A percentile compares a stretch with the other conserved stretches of the same genome.
Conservation (phyloP, 305 asterid genomes). For the Salvia sclarea region DNA sequence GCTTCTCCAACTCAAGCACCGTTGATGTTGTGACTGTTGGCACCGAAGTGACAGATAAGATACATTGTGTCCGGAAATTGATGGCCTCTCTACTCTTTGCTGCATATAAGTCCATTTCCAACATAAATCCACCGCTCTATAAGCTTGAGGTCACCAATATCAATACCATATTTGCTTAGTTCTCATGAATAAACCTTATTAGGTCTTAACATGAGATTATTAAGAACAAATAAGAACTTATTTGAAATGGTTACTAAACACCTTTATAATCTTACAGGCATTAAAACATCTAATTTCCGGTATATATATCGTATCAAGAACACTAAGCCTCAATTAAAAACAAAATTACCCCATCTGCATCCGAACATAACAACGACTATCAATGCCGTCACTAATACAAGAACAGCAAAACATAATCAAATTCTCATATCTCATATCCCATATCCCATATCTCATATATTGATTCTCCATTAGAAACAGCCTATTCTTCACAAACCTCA, state of each 20-base stretch:
- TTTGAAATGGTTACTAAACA: neutral
- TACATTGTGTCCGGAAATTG: constrained; percentile 63
- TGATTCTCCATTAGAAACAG: constrained; percentile 5
- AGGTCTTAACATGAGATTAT: neutral
- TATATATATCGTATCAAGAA: neutral
- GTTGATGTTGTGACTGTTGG: constrained; percentile 53
- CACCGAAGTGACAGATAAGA: constrained; percentile 61
- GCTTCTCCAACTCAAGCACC: constrained; percentile 71
- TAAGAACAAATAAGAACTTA: neutral
- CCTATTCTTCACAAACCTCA: neutral
- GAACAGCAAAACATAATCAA: neutral
- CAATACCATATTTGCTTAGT: neutral
- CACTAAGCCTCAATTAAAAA: neutral
- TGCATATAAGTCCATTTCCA: constrained; percentile 50
- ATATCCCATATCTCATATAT: neutral
- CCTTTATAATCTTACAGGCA: neutral
- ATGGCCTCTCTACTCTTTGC: constrained; percentile 67
- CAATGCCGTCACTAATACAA: constrained; percentile 11
- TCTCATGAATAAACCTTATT: neutral
- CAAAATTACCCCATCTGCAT: neutral
- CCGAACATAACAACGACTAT: constrained; percentile 9
- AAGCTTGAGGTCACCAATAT: constrained; percentile 18
- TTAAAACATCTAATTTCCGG: neutral
- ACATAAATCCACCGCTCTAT: constrained; percentile 30
- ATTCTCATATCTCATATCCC: neutral